Base-by-base conservation (phyloP, 192 early-diverging fungal genomes). In the Coemansia sp. region DNA sequence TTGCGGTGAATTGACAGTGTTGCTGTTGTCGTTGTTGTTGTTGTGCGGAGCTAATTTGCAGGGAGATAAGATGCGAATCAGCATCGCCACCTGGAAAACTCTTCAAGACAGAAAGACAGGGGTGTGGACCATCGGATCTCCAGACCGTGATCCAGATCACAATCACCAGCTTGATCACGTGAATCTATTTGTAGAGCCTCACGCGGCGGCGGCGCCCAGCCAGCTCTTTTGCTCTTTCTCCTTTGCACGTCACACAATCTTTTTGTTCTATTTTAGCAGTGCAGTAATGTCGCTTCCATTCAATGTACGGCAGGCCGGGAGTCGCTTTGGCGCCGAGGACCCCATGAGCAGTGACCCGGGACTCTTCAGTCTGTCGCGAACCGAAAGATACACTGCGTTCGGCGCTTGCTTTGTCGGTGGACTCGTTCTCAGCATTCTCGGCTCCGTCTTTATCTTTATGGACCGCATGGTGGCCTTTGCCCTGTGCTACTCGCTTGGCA, bases 401-500 rank as follows among this genome's bases (percentile, higher is more conserved):
- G 77, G 77, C 17, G 71, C 53, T 12, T 84, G 96, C 69, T 94
- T 97, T 71, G 86, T 90, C 24, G 63, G 87, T 6, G 96, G 96
- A 0, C 89, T 95, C 60, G 64, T 93, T 12, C 82, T 98, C 67
- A 89, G 88, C 15, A 75, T 96, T 60, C 60, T 96, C 68, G 92
- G 93, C 31, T 66, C 71, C 87, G 59, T 73, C 1, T 64, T 82
- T 19, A 73, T 82, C 5, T 82, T 82, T 82, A 68, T 87, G 24
- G 89, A 84, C 7, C 76, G 87, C 38, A 64, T 94, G 47, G 70
- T 86, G 9, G 87, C 85, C 7, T 98, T 97, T 87, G 96, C 96
- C 22, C 84, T 95, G 39, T 83, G 96, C 45, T 98, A 97, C 73
- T 93, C 93, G 45, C 65, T 94, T 15, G 96, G 96, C 49, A 98